A percentile compares a stretch with the other conserved stretches of the same genome.
These are phyloP conservation scores for Rubus parviflorus DNA, from an alignment of 306 rosid species.

Conservation along the genomic window DNA sequence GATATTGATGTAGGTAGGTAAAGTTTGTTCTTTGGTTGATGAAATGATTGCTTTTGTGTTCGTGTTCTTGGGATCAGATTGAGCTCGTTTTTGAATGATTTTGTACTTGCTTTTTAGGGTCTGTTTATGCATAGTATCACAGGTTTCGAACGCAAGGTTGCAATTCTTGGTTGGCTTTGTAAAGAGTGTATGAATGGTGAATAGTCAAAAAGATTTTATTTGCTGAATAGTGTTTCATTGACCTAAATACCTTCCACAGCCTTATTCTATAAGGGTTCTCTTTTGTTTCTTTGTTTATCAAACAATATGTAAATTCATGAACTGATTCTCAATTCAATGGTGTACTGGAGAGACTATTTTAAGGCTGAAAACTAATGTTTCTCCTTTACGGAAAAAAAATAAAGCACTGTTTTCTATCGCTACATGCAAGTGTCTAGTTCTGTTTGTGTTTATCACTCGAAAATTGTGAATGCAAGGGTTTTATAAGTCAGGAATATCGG, in stretches of 20 bases:
- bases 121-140: background rate
- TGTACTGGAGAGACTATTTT: background rate
- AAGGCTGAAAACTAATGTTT: background rate
- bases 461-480: background rate
- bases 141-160: background rate
- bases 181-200: background rate
- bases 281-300: background rate
- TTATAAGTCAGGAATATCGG: background rate
- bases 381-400: background rate
- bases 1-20: background rate
- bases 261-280: background rate
- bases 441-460: background rate
- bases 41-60: background rate
- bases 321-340: background rate
- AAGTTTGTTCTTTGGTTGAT: background rate
- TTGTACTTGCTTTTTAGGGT: background rate
- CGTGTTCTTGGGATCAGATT: background rate
- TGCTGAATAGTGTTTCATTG: background rate
- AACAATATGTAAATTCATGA: background rate
- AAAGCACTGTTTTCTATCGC: background rate
- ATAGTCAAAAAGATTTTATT: background rate
- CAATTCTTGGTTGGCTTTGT: background rate
- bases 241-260: background rate
- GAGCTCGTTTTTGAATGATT: background rate
- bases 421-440: background rate